Evolutionary conservation across 2,329 filamentous ascomycete genomes (phyloP).

Genomic region (Chaetomiaceae sp.): DNA sequence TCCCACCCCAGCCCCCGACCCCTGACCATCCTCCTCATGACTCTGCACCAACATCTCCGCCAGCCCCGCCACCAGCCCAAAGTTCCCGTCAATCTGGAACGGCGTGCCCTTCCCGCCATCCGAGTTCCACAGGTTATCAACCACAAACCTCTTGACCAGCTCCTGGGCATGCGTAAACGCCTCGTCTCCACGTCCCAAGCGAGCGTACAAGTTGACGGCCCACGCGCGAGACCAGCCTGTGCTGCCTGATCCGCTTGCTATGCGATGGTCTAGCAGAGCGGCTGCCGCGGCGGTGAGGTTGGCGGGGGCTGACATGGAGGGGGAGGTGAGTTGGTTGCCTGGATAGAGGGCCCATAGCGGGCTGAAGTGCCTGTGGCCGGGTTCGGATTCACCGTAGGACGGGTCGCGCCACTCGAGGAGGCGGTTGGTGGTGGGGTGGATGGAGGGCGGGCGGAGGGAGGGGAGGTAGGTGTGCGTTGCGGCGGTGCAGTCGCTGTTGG

Average conservation of each 20-base stretch:
- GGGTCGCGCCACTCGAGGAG: background rate
- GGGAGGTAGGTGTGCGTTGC: background rate
- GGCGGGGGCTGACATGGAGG: too few relatives aligned
- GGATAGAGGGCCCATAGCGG: background rate
- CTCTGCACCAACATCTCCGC: slow-evolving; percentile 5
- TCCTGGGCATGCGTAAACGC: background rate
- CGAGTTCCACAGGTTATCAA: slow-evolving; percentile 1
- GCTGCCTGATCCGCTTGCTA: background rate
- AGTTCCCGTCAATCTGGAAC: slow-evolving; percentile 6
- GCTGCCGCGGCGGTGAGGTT: background rate
- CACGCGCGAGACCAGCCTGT: slow-evolving; percentile 5
- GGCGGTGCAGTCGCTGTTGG: background rate
- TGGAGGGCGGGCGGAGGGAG: background rate
- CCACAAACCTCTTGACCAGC: background rate
- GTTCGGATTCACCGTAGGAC: background rate
- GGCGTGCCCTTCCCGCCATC: background rate
- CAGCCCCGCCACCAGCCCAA: background rate
- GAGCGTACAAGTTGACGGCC: background rate
- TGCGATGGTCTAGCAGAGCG: background rate
- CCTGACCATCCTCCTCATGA: background rate
- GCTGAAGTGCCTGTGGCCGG: slow-evolving; percentile 1
- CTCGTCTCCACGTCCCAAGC: background rate
- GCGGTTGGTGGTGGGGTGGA: background rate
- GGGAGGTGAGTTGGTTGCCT: background rate
- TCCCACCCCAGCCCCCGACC: too few relatives aligned